These are phyloP conservation scores for Blastocystis sp. DNA, from an alignment of 352 stramenopile species.

Conservation along the genomic window DNA sequence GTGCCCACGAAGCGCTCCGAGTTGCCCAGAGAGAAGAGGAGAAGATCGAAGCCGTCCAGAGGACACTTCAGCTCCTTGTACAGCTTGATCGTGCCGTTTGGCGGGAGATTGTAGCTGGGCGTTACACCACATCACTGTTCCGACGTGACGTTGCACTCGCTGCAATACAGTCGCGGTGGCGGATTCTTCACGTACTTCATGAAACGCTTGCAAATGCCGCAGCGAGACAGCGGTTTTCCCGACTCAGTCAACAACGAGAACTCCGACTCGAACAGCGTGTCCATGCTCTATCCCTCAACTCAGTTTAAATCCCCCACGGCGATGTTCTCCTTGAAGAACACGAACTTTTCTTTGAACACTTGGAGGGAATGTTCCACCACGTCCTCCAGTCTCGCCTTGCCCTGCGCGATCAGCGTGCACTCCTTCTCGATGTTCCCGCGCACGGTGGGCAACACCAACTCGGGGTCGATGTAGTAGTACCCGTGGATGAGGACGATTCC, in stretches of 20 bases:
- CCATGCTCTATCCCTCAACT: slow-evolving; percentile 76
- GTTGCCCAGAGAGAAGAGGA: slow-evolving; percentile 79
- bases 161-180: slow-evolving; percentile 78
- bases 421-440: slow-evolving; percentile 79
- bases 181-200: slow-evolving; percentile 79
- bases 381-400: slow-evolving; percentile 76
- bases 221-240: slow-evolving; percentile 79
- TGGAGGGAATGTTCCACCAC: slow-evolving; percentile 75
- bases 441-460: slow-evolving; percentile 79
- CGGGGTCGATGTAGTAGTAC: slow-evolving; percentile 79
- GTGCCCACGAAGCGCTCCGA: slow-evolving; percentile 78
- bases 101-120: slow-evolving; percentile 68
- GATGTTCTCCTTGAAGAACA: slow-evolving; percentile 79
- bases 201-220: slow-evolving; percentile 79
- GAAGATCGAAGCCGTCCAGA: slow-evolving; percentile 79
- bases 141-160: slow-evolving; percentile 79
- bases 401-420: slow-evolving; percentile 79
- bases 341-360: slow-evolving; percentile 79
- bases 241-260: slow-evolving; percentile 78
- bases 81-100: slow-evolving; percentile 77
- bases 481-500: slow-evolving; percentile 80
- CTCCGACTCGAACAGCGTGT: slow-evolving; percentile 79
- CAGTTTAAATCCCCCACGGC: neutral
- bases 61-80: slow-evolving; percentile 79
- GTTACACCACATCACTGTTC: slow-evolving; percentile 46